A percentile compares a stretch with the other conserved stretches of the same genome.
Evolutionary conservation across 75 land plant genomes (phyloP).

Genomic region (Adiantum capillusveneris): DNA sequence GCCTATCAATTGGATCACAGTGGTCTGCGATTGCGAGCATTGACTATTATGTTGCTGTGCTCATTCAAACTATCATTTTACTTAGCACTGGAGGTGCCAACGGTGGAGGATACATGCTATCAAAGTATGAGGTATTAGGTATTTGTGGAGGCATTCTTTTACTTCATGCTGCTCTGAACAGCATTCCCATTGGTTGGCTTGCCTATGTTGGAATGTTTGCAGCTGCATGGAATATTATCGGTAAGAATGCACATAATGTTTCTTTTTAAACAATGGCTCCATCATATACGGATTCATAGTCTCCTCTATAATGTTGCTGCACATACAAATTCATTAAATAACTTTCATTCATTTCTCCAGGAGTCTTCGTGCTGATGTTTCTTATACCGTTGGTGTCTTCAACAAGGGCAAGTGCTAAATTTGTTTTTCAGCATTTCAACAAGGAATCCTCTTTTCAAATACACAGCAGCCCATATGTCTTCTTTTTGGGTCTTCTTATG

Average conservation of each 20-base stretch:
- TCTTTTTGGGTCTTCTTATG: constrained; percentile 80
- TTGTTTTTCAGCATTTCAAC: constrained; percentile 82
- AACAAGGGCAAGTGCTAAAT: constrained; percentile 52
- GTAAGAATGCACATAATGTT: constrained; percentile 19
- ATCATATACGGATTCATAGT: no score
- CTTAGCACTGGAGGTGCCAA: constrained; percentile 75
- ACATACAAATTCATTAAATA: background rate
- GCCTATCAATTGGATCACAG: no score
- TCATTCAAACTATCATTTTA: constrained; percentile 73
- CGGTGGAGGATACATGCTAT: constrained; percentile 69
- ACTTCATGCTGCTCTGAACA: constrained; percentile 53
- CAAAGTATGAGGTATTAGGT: constrained; percentile 54
- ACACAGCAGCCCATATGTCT: constrained; percentile 59
- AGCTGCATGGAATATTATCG: constrained; percentile 69
- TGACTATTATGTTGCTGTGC: constrained; percentile 61
- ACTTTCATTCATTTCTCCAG: constrained; percentile 23
- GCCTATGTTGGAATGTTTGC: constrained; percentile 59
- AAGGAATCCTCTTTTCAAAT: constrained; percentile 55
- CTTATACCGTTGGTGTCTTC: constrained; percentile 64
- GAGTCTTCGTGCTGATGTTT: constrained; percentile 79
- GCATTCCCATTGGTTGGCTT: constrained; percentile 52
- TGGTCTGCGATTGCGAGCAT: constrained; percentile 85
- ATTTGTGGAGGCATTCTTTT: constrained; percentile 69
- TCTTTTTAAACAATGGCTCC: no score
- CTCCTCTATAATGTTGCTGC: background rate